These are phyloP conservation scores for Pleurotus platypus DNA, from an alignment of 768 basidiomycete species.

Conservation along the genomic window DNA sequence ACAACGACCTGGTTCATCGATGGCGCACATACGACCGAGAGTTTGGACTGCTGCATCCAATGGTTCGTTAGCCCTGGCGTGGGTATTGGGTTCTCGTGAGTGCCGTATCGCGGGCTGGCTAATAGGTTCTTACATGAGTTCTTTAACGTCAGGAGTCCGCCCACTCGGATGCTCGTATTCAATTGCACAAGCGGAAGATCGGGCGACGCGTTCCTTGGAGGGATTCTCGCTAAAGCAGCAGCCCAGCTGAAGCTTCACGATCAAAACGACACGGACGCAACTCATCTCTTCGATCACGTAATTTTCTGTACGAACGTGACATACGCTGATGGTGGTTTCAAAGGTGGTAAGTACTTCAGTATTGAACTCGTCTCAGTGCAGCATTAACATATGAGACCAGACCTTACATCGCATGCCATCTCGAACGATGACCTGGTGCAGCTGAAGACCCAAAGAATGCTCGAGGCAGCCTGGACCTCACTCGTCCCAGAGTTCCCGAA, in stretches of 20 bases:
- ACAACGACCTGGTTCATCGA: conserved; percentile 85
- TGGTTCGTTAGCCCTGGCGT: conserved; percentile 78
- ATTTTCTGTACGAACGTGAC: conserved; percentile 98
- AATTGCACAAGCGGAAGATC: conserved; percentile 94
- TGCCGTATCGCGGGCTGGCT: neutral
- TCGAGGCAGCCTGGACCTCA: conserved; percentile 69
- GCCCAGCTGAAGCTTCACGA: conserved; percentile 40
- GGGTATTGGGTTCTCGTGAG: conserved; percentile 20
- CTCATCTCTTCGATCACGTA: conserved; percentile 72
- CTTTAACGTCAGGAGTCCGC: conserved; percentile 17
- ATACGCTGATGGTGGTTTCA: conserved; percentile 83
- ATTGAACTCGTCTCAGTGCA: too few relatives aligned
- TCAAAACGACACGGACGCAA: conserved; percentile 28
- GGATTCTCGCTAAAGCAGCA: conserved; percentile 51
- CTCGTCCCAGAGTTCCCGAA: conserved; percentile 59
- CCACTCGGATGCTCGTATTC: conserved; percentile 73
- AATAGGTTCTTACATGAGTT: neutral
- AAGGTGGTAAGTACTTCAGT: conserved; percentile 61
- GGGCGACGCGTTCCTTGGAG: conserved; percentile 63
- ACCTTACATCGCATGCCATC: conserved; percentile 71
- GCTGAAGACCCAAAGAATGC: conserved; percentile 72
- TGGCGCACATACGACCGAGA: conserved; percentile 94
- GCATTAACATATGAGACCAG: conserved; percentile 32
- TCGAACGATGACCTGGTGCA: conserved; percentile 57
- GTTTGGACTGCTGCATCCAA: conserved; percentile 77